Conservation (phyloP, 1,284 basidiomycete genomes). For the Boletus semigastroideus region DNA sequence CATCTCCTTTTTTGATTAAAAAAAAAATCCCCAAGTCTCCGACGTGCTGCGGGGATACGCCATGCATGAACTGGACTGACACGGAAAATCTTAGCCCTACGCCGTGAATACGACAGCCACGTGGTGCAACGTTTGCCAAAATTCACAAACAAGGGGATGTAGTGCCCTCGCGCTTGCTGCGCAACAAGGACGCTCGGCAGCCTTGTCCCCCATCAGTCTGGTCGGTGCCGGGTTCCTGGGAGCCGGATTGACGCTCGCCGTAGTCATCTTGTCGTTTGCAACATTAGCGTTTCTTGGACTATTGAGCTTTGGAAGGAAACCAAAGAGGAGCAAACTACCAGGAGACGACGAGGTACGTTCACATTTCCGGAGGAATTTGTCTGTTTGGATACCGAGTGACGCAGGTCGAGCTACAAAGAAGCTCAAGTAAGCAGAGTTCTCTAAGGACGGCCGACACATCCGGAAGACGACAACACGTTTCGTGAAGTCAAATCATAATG, state of each 20-base stretch:
- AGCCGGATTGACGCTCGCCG: constrained; percentile 54
- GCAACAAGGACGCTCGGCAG: constrained; percentile 29
- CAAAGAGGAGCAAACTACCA: background rate
- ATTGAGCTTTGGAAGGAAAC: constrained; percentile 38
- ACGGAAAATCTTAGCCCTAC: constrained; percentile 36
- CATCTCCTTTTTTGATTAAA: background rate
- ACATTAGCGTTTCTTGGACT: constrained; percentile 47
- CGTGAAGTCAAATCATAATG: constrained; percentile 5
- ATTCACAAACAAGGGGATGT: constrained; percentile 57
- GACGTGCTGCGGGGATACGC: too few species aligned
- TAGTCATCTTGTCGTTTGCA: constrained; percentile 41
- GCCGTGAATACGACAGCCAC: constrained; percentile 52
- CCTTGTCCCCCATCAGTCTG: constrained; percentile 45
- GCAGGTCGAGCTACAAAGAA: constrained; percentile 26
- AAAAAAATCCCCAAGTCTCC: background rate
- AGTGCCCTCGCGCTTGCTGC: constrained; percentile 44
- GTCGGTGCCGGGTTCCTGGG: constrained; percentile 68
- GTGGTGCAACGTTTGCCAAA: constrained; percentile 62
- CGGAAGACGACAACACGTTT: background rate
- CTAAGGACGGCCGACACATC: background rate
- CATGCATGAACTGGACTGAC: constrained; percentile 11
- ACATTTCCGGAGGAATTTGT: background rate
- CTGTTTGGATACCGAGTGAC: constrained; percentile 6
- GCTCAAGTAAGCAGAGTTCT: constrained; percentile 11
- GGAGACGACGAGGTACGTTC: constrained; percentile 23